Evolutionary conservation across 495 filamentous ascomycete genomes (phyloP), one percentile per base, ranked within the genome.

Genomic region (Hamigera avellanea): DNA sequence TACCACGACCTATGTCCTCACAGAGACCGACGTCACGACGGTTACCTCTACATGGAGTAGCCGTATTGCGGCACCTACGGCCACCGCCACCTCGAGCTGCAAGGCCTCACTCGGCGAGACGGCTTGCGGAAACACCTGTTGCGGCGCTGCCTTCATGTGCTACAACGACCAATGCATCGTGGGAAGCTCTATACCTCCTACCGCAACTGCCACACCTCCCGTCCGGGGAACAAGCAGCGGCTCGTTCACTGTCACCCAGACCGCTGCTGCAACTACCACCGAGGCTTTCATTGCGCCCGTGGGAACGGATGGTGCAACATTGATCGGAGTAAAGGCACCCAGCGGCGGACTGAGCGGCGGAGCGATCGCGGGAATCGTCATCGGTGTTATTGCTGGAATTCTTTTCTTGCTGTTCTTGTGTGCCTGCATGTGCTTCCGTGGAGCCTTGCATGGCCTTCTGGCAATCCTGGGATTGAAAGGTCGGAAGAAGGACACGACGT

Each of bases 351-450:
- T 95, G 32, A 86, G 80, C 50, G 76, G 73, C 33, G 87, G 87
- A 40, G 87, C 86, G 16, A 94, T 95, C 48, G 87, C 87, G n/a
- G 87, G 87, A 29, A 95, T 95, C 45, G 87, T 95, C 42, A 81
- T 95, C 33, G 87, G 87, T 44, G 75, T 78, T 4, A 72, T 95
- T 44, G 75, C 72, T n/a, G 87, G 81, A 48, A 67, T 86, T 15
- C 53, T 79, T 33, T 56, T 93, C 2, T 66, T 93, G 12, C 50
- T 83, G 8, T 69, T 89, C 3, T 45, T 93, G 35, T 86, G 81
- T 57, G 72, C 77, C 52, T 87, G 74, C 64, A 74, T 77, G 59
- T 80, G 85, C 46, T 71, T 79, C 41, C 73, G 71, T 41, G 77
- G 77, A 7, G 56, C 77, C 14, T 68, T 83, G 54, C 71, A 80